phyloP scores from a whole-genome alignment of 441 rosid genomes.

The Hypseocharis bilobata region DNA sequence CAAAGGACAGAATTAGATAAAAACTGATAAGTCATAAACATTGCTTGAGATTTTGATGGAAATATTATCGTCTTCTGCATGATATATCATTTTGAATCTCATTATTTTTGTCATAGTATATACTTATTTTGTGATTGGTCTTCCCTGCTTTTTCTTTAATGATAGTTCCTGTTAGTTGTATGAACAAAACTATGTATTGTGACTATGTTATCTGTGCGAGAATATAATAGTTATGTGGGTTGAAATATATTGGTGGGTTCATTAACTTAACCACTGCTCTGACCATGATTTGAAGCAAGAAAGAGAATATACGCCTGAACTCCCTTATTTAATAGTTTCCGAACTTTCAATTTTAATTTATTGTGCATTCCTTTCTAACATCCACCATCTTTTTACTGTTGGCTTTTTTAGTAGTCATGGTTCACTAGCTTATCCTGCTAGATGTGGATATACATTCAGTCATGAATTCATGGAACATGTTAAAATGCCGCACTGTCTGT shows the following conservation, averaged over 20 bases:
- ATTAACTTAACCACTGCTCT: neutral
- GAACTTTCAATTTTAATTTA: neutral
- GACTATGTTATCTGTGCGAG: too few species aligned
- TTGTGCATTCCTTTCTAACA: neutral
- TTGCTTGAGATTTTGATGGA: neutral
- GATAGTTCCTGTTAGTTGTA: too few species aligned
- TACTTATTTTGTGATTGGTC: neutral
- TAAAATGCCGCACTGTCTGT: neutral
- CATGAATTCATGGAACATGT: neutral
- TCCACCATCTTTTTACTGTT: neutral
- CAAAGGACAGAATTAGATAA: neutral
- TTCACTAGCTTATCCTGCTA: neutral
- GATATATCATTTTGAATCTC: neutral
- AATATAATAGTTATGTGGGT: neutral
- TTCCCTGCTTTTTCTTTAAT: too few species aligned
- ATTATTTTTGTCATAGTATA: neutral
- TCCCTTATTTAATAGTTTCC: neutral
- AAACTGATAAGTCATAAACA: too few species aligned
- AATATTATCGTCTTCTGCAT: neutral
- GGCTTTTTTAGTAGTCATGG: neutral
- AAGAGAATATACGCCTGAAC: neutral
- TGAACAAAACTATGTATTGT: too few species aligned
- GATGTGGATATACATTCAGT: neutral
- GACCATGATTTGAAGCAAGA: neutral
- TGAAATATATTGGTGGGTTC: neutral